These are phyloP conservation scores for Anthracocystis walkeri DNA, from an alignment of 1,284 basidiomycete genomes.

Conservation along the genomic window DNA sequence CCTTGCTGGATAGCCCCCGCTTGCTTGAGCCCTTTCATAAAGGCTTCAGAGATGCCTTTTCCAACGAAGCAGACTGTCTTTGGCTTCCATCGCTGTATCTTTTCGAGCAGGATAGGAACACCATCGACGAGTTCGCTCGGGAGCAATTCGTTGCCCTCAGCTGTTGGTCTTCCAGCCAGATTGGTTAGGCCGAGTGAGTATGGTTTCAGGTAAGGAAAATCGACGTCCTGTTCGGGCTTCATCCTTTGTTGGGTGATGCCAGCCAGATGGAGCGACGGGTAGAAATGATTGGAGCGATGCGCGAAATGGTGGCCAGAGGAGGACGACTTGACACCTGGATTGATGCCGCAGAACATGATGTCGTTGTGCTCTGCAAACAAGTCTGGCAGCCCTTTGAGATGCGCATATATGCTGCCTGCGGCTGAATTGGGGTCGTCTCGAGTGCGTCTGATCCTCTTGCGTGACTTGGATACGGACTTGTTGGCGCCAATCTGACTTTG, in stretches of 20 bases:
- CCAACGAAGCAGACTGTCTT: constrained; percentile 48
- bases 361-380: constrained; percentile 37
- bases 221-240: constrained; percentile 42
- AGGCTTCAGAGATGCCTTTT: constrained; percentile 49
- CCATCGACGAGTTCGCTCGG: constrained; percentile 46
- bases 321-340: constrained; percentile 50
- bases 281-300: constrained; percentile 55
- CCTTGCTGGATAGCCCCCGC: constrained; percentile 20
- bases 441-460: constrained; percentile 37
- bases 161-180: constrained; percentile 41
- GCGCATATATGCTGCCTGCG: constrained; percentile 38
- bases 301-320: constrained; percentile 48
- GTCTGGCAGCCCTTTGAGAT: constrained; percentile 38
- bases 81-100: constrained; percentile 36
- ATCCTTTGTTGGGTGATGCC: constrained; percentile 48
- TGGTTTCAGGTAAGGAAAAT: constrained; percentile 29
- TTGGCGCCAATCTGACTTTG: not conserved
- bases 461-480: constrained; percentile 10
- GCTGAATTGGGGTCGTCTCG: constrained; percentile 50
- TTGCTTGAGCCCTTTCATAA: constrained; percentile 40
- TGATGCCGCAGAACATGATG: constrained; percentile 57
- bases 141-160: constrained; percentile 45
- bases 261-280: constrained; percentile 37
- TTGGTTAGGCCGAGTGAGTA: constrained; percentile 50
- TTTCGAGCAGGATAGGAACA: constrained; percentile 39